Percentiles rank a stretch among this genome's conserved stretches.
phyloP scores from a whole-genome alignment of 345 rosid genomes.

The Firmiana major region DNA sequence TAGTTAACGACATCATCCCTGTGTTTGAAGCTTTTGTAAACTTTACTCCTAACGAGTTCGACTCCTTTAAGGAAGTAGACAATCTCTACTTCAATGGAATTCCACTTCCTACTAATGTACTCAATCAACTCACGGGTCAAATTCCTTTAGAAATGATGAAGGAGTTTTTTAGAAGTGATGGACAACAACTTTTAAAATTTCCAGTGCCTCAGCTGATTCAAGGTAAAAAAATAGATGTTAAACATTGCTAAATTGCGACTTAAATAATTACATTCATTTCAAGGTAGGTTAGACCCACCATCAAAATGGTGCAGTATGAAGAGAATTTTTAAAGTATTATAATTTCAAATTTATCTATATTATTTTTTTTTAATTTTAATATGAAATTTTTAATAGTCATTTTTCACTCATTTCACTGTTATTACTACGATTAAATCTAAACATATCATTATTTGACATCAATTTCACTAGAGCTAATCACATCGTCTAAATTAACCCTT shows the following conservation, averaged over 20 bases:
- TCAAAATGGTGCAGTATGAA: too few relatives aligned
- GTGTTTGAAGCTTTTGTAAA: slow-evolving; percentile 46
- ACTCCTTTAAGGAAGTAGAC: slow-evolving; percentile 51
- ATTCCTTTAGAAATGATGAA: slow-evolving; percentile 47
- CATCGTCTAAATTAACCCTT: too few relatives aligned
- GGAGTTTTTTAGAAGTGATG: slow-evolving; percentile 40
- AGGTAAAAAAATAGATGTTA: background rate
- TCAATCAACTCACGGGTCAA: slow-evolving; percentile 24
- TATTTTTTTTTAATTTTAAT: too few relatives aligned
- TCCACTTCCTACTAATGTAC: slow-evolving; percentile 37
- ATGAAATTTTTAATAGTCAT: too few relatives aligned
- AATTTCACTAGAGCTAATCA: too few relatives aligned
- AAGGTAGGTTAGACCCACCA: too few relatives aligned
- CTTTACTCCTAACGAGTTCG: slow-evolving; percentile 47
- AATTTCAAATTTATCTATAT: too few relatives aligned
- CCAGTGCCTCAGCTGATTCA: background rate
- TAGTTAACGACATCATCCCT: slow-evolving; percentile 51
- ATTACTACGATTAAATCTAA: too few relatives aligned
- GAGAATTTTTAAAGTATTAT: too few relatives aligned
- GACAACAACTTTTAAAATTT: background rate
- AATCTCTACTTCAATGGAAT: slow-evolving; percentile 56
- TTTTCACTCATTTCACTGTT: too few relatives aligned
- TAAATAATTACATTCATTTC: too few relatives aligned
- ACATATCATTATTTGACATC: too few relatives aligned
- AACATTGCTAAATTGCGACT: background rate